Percentiles rank a stretch among this genome's conserved stretches.
phyloP scores from a whole-genome alignment of 2,329 filamentous ascomycete genomes.

The Bipolaris oryzae region DNA sequence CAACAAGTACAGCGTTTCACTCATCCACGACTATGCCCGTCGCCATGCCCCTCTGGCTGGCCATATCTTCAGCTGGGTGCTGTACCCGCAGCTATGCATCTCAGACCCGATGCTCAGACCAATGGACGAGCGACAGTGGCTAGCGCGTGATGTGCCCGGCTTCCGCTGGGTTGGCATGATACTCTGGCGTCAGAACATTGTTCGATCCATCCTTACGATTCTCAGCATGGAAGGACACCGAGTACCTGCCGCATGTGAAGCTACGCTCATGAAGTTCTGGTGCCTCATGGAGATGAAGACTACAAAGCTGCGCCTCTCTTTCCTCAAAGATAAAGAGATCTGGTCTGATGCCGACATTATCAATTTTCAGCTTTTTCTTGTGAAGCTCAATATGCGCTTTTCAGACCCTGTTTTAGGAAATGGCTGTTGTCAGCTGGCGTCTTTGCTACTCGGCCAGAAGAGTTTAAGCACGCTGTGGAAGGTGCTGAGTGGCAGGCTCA shows the following conservation, averaged over 20 bases:
- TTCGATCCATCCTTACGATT: constrained; percentile 64
- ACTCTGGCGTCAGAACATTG: constrained; percentile 50
- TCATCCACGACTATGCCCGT: constrained; percentile 62
- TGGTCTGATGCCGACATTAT: constrained; percentile 68
- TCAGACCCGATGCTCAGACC: constrained; percentile 63
- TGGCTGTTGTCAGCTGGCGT: constrained; percentile 45
- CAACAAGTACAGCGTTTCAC: constrained; percentile 60
- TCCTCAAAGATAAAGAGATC: constrained; percentile 60
- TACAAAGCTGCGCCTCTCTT: constrained; percentile 59
- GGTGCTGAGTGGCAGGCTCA: constrained; percentile 59
- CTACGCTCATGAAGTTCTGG: constrained; percentile 68
- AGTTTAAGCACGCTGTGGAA: constrained; percentile 48
- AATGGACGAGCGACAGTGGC: constrained; percentile 45
- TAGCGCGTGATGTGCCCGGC: constrained; percentile 59
- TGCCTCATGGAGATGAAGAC: constrained; percentile 71
- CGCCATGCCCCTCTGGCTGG: constrained; percentile 62
- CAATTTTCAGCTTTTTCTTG: constrained; percentile 66
- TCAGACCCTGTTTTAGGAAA: constrained; percentile 66
- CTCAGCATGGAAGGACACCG: constrained; percentile 64
- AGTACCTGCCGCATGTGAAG: constrained; percentile 56
- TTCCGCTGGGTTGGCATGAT: constrained; percentile 74
- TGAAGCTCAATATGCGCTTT: constrained; percentile 75
- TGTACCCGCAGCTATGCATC: constrained; percentile 64
- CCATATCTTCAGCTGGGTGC: constrained; percentile 64
- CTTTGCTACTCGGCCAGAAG: constrained; percentile 62